Evolutionary conservation across 129 eudicot species (phyloP).

Genomic region (Flaveria sonorensis): DNA sequence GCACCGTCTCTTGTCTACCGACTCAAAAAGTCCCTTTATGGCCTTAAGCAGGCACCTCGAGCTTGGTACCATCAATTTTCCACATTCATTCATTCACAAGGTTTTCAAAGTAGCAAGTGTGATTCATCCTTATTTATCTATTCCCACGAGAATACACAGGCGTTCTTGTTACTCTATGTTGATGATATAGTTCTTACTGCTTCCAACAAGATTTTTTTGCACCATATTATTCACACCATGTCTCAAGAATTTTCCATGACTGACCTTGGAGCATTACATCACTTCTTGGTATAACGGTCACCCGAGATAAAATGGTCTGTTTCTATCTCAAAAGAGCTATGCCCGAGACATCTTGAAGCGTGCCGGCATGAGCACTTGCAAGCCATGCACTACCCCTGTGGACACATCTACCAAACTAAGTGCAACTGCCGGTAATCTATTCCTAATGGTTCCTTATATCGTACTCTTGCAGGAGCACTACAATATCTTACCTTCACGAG

Average conservation of each 20-base stretch:
- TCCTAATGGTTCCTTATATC: background rate
- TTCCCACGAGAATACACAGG: no score
- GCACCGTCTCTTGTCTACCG: background rate
- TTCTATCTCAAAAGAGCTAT: background rate
- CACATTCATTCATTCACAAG: no score
- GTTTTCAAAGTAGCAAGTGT: no score
- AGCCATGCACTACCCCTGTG: background rate
- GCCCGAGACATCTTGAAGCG: no score
- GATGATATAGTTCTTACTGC: background rate
- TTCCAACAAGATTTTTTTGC: background rate
- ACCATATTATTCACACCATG: background rate
- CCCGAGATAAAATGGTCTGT: background rate
- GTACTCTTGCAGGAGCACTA: no score
- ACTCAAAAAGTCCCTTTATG: background rate
- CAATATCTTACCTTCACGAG: no score
- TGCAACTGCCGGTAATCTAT: background rate
- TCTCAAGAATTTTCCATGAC: background rate
- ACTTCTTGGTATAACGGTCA: background rate
- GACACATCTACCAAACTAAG: background rate
- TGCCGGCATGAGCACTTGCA: background rate
- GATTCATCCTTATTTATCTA: no score
- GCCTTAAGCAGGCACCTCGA: constrained; percentile 1
- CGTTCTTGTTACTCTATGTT: no score
- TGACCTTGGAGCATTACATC: background rate
- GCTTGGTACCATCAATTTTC: background rate